Evolutionary conservation across 2,329 filamentous ascomycete genomes (phyloP).

Genomic region (Chrysosporium keratinophilum): DNA sequence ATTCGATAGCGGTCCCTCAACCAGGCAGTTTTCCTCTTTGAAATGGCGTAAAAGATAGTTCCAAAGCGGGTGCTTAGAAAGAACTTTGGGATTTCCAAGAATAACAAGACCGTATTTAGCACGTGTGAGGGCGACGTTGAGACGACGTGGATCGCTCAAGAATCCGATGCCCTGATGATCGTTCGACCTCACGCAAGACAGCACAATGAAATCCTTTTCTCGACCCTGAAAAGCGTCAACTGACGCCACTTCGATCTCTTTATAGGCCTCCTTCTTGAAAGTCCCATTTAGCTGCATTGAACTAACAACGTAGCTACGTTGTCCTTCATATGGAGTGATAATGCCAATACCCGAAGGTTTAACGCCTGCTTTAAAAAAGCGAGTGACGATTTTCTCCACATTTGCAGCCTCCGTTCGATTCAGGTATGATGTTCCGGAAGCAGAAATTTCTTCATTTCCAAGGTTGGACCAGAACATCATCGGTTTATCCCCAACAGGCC

Average conservation of each 20-base stretch:
- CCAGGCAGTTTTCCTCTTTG: slow-evolving; percentile 91
- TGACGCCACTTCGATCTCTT: slow-evolving; percentile 95
- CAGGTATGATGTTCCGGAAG: slow-evolving; percentile 92
- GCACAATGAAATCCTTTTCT: slow-evolving; percentile 97
- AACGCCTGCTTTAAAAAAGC: slow-evolving; percentile 98
- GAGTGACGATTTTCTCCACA: slow-evolving; percentile 95
- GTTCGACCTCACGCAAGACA: slow-evolving; percentile 96
- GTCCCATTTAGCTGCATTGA: slow-evolving; percentile 98
- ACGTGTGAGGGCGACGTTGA: slow-evolving; percentile 93
- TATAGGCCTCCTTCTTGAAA: slow-evolving; percentile 97
- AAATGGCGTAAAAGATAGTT: slow-evolving; percentile 91
- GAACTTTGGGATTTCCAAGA: slow-evolving; percentile 90
- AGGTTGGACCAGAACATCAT: slow-evolving; percentile 99
- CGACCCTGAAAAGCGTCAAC: slow-evolving; percentile 98
- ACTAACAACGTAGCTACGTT: slow-evolving; percentile 94
- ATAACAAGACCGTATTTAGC: slow-evolving; percentile 96
- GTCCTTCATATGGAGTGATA: slow-evolving; percentile 96
- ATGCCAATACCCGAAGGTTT: slow-evolving; percentile 88
- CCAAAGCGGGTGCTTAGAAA: slow-evolving; percentile 97
- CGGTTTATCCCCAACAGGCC: slow-evolving; percentile 84
- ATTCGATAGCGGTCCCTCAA: slow-evolving; percentile 90
- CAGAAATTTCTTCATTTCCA: slow-evolving; percentile 95
- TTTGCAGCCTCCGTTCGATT: slow-evolving; percentile 96
- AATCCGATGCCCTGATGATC: slow-evolving; percentile 99
- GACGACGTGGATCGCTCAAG: slow-evolving; percentile 89